Conservation (phyloP, 75 land plant species). For the Selaginella moellendorffii region DNA sequence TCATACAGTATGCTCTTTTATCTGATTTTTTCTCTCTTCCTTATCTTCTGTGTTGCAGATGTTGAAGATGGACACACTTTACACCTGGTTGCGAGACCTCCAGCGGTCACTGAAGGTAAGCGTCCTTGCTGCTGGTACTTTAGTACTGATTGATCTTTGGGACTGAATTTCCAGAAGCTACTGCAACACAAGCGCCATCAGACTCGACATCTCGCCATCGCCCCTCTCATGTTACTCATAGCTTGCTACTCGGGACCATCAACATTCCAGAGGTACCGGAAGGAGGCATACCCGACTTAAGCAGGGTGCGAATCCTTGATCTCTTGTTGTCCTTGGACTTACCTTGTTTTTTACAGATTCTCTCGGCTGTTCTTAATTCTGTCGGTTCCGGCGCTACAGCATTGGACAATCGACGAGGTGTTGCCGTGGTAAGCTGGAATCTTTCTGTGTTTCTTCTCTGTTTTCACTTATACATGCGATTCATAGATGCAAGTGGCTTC, state of each 20-base stretch:
- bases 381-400: conserved; percentile 21
- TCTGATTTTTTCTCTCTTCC: no score
- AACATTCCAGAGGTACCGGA: conserved; percentile 78
- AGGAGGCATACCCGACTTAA: conserved; percentile 42
- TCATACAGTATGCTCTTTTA: conserved; percentile 97
- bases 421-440: neutral
- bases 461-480: neutral
- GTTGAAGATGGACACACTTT: conserved; percentile 99
- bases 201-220: neutral
- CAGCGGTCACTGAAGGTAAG: conserved; percentile 1
- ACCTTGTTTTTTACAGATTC: conserved; percentile 25
- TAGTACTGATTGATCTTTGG: no score
- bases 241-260: conserved; percentile 73
- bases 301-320: conserved; percentile 33
- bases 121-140: neutral
- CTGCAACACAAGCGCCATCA: neutral
- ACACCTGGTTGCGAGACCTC: conserved; percentile 64
- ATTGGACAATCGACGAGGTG: neutral
- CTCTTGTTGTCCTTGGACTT: neutral
- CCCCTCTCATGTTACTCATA: conserved; percentile 38
- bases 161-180: no score
- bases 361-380: conserved; percentile 51
- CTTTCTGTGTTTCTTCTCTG: neutral
- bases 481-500: neutral
- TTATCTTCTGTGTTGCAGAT: no score